A percentile compares a stretch with the other conserved stretches of the same genome.
Conservation (phyloP, 1,284 basidiomycete genomes). For the Leccinum pachyderme region DNA sequence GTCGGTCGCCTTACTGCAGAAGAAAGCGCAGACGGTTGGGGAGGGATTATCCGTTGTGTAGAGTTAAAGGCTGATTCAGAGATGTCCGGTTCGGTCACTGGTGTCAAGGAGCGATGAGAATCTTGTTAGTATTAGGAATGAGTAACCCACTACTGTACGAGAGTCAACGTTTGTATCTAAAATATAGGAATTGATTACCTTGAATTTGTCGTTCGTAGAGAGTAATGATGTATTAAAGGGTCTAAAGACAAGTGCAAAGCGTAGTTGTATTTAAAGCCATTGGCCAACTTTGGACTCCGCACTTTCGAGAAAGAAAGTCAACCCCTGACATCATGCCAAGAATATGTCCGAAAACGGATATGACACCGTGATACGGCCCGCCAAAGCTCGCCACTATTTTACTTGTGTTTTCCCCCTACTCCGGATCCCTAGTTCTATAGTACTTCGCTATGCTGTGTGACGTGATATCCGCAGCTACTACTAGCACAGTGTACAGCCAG, state of each 20-base stretch:
- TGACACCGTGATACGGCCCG: neutral
- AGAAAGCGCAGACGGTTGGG: conserved; percentile 9
- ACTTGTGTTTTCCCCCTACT: neutral
- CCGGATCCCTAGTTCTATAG: neutral
- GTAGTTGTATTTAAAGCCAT: conserved; percentile 12
- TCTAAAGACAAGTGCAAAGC: neutral
- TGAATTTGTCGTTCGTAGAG: neutral
- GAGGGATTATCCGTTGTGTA: conserved; percentile 3
- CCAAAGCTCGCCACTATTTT: neutral
- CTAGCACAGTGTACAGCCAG: too few species aligned
- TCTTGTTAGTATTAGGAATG: neutral
- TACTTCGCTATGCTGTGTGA: neutral
- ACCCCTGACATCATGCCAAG: neutral
- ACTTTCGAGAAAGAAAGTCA: conserved; percentile 2
- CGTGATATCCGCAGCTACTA: neutral
- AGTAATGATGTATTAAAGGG: neutral
- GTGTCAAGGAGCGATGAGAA: conserved; percentile 17
- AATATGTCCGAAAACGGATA: conserved; percentile 13
- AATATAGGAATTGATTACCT: conserved; percentile 2
- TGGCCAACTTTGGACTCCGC: neutral
- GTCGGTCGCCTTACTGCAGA: conserved; percentile 12
- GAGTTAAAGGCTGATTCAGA: conserved; percentile 11
- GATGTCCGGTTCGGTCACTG: conserved; percentile 17
- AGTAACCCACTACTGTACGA: conserved; percentile 11
- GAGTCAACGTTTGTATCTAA: neutral